Evolutionary conservation across 345 rosid genomes (phyloP).

Genomic region (Pugionium cornutum): DNA sequence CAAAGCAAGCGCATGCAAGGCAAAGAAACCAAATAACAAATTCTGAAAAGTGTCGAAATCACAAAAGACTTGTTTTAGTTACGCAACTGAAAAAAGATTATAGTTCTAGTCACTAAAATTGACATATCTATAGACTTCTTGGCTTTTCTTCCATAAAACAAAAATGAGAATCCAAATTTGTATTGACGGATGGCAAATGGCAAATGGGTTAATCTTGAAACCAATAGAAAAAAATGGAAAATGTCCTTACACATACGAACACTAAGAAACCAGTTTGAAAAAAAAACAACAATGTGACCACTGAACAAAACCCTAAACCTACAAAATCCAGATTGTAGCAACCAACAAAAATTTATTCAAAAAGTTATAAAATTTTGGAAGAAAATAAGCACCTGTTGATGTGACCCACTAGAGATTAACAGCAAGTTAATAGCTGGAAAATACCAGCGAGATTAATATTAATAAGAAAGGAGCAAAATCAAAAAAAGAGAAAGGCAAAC

Average conservation of each 20-base stretch:
- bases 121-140: slow-evolving; percentile 28
- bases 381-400: slow-evolving; percentile 79
- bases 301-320: slow-evolving; percentile 55
- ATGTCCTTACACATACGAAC: slow-evolving; percentile 27
- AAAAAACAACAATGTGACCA: slow-evolving; percentile 50
- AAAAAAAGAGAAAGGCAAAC: slow-evolving; percentile 8
- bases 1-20: slow-evolving; percentile 39
- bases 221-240: slow-evolving; percentile 1
- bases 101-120: slow-evolving; percentile 35
- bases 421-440: slow-evolving; percentile 67
- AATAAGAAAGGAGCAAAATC: slow-evolving; percentile 7
- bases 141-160: slow-evolving; percentile 22
- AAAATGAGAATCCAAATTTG: slow-evolving; percentile 15
- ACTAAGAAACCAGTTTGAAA: slow-evolving; percentile 28
- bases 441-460: slow-evolving; percentile 33
- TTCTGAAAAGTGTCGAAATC: slow-evolving; percentile 30
- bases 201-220: slow-evolving; percentile 17
- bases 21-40: slow-evolving; percentile 27
- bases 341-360: neutral
- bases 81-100: slow-evolving; percentile 27
- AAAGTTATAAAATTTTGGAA: neutral
- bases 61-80: slow-evolving; percentile 20
- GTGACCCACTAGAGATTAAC: slow-evolving; percentile 95
- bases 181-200: slow-evolving; percentile 35
- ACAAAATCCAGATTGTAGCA: slow-evolving; percentile 48